These are phyloP conservation scores for Filobasidium floriforme DNA, from an alignment of 768 basidiomycete genomes.

Conservation along the genomic window DNA sequence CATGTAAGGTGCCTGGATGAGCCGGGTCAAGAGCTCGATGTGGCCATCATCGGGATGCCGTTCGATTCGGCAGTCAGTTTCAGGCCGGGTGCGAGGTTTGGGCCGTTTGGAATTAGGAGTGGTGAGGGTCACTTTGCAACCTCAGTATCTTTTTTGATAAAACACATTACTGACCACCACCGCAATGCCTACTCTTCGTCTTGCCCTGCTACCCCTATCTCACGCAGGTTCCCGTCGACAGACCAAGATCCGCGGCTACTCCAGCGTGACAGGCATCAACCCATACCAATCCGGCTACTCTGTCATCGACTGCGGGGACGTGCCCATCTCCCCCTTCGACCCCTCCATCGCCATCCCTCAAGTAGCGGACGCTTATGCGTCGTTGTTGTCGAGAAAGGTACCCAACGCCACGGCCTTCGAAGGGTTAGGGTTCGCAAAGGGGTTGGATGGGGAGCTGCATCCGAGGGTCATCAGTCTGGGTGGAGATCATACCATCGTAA, in stretches of 20 bases:
- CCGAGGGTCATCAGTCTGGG: slow-evolving; percentile 76
- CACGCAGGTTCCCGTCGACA: slow-evolving; percentile 31
- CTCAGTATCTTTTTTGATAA: not conserved
- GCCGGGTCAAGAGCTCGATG: slow-evolving; percentile 54
- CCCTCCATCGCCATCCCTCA: slow-evolving; percentile 75
- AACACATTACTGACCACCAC: not conserved
- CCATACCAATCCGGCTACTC: slow-evolving; percentile 32
- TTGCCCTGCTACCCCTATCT: not conserved
- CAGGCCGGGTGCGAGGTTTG: slow-evolving; percentile 64
- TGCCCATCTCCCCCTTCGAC: slow-evolving; percentile 72
- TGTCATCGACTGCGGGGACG: slow-evolving; percentile 73
- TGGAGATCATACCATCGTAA: slow-evolving; percentile 79
- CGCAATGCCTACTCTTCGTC: not conserved
- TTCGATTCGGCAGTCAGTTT: slow-evolving; percentile 39
- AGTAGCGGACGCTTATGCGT: slow-evolving; percentile 76
- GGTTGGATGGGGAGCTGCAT: slow-evolving; percentile 55
- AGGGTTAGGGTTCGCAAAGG: slow-evolving; percentile 28
- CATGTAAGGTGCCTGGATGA: slow-evolving; percentile 66
- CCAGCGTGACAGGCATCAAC: slow-evolving; percentile 32
- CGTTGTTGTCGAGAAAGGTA: slow-evolving; percentile 58
- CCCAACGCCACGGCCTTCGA: slow-evolving; percentile 26
- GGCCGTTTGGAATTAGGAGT: slow-evolving; percentile 71
- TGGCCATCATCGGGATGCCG: slow-evolving; percentile 59
- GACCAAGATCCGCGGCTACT: slow-evolving; percentile 29
- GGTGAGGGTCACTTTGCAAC: slow-evolving; percentile 16